A percentile compares a stretch with the other conserved stretches of the same genome.
These are phyloP conservation scores for Cyclocybe cylindracea DNA, from an alignment of 768 basidiomycete genomes.

Conservation along the genomic window DNA sequence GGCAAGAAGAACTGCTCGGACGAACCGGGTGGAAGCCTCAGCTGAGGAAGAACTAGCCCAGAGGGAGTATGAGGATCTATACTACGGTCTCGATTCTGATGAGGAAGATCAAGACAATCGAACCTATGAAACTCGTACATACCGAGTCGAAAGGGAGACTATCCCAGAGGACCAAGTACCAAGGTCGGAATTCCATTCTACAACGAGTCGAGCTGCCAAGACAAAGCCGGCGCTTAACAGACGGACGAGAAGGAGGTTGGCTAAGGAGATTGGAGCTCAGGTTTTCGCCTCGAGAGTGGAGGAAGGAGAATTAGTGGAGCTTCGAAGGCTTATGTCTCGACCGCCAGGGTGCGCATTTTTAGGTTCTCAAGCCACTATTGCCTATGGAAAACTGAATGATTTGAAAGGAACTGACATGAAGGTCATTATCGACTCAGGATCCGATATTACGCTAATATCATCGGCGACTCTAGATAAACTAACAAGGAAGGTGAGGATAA, in stretches of 20 bases:
- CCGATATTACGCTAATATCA: conserved; percentile 37
- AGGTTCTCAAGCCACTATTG: conserved; percentile 26
- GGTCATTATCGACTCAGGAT: conserved; percentile 30
- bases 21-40: conserved; percentile 9
- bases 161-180: no score
- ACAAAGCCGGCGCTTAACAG: no score
- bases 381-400: neutral
- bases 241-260: neutral
- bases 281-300: no score
- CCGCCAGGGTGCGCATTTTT: conserved; percentile 34
- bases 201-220: no score
- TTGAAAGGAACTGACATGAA: neutral
- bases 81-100: conserved; percentile 16
- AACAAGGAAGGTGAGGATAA: conserved; percentile 12
- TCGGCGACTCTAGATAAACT: conserved; percentile 3
- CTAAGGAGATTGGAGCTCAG: conserved; percentile 1
- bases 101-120: conserved; percentile 3
- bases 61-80: conserved; percentile 29
- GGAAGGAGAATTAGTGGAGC: conserved; percentile 8
- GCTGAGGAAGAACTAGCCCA: conserved; percentile 18
- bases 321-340: conserved; percentile 18
- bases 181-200: no score
- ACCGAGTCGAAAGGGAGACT: no score
- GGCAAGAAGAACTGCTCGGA: conserved; percentile 15
- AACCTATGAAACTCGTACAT: no score